Evolutionary conservation across 1,284 basidiomycete species (phyloP), one percentile per base, ranked within the genome.

Genomic region (Hemileia vastatrix): DNA sequence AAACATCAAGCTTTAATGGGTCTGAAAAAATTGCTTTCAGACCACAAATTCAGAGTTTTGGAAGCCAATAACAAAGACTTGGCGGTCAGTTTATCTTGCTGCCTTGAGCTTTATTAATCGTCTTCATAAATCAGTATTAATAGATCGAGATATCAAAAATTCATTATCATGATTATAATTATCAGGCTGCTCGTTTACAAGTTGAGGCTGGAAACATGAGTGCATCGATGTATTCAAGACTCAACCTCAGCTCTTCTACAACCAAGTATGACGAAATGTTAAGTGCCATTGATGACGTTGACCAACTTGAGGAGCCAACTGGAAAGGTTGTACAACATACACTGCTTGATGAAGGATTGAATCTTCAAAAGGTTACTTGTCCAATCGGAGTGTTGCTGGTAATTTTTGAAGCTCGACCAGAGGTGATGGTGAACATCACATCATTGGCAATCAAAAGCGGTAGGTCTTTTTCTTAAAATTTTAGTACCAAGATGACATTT

Each of bases 401-500:
- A 67, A 96, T 99, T 67, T 99, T 99, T 69, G 95, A 99, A 77
- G 90, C 94, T 2, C 82, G 95, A 36, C 95, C 95, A 0, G 95
- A 99, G 76, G 95, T 99, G 4, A 90, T 98, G 31, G 88, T 98
- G 48, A 98, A 98, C 76, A 97, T 99, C 70, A 90, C 95, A 4
- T 83, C 90, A 0, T 79, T 99, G 68, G 94, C 95, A 1, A 90
- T 99, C 77, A 98, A 97, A 78, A 93, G 89, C 27, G 94, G 93
- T 87, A 70, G 72, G 81, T 73, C 66, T 19, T 19, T 51, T 13
- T 19, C 18, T 40, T 4, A 43, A n/a, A n/a, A 33, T 57, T 51
- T 43, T 32, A 19, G 33, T 6, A 21, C 48, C 5, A 23, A 55
- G 58, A 59, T 56, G 31, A 36, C 54, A 15, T 9, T 48, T 43